Percentiles rank a stretch among this genome's conserved stretches.
Conservation (phyloP, 495 filamentous ascomycete species). For the Apiosordaria backusii region DNA sequence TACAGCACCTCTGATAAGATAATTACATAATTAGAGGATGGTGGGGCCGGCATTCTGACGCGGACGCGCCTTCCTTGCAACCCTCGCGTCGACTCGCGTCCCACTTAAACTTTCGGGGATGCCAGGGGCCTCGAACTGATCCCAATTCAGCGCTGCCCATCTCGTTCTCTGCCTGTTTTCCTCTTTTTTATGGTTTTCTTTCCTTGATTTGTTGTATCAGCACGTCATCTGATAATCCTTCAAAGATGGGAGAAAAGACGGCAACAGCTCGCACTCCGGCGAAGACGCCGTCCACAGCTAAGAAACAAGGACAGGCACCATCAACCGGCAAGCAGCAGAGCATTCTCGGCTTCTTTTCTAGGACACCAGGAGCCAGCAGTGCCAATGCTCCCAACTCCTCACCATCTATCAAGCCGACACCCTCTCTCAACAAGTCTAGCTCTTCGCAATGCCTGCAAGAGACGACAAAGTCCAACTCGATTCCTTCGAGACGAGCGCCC, state of each 20-base stretch:
- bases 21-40: background rate
- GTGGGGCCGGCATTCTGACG: slow-evolving; percentile 14
- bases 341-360: slow-evolving; percentile 85
- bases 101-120: slow-evolving; percentile 11
- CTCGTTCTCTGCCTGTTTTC: background rate
- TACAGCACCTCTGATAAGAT: background rate
- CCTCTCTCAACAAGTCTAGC: slow-evolving; percentile 25
- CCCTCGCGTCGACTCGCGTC: slow-evolving; percentile 23
- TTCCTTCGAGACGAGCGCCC: slow-evolving; percentile 33
- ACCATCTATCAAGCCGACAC: slow-evolving; percentile 17
- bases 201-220: background rate
- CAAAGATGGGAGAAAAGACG: slow-evolving; percentile 32
- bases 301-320: slow-evolving; percentile 34
- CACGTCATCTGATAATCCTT: background rate
- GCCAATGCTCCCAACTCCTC: slow-evolving; percentile 33
- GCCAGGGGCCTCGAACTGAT: background rate
- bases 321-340: slow-evolving; percentile 66
- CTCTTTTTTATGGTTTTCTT: background rate
- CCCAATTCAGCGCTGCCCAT: slow-evolving; percentile 2
- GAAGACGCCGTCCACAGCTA: slow-evolving; percentile 39
- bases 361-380: slow-evolving; percentile 47
- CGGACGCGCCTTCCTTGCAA: slow-evolving; percentile 12
- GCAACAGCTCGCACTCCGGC: slow-evolving; percentile 40
- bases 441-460: slow-evolving; percentile 43
- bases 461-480: slow-evolving; percentile 43